phyloP scores from a whole-genome alignment of 2,329 filamentous ascomycete genomes.

The Botrytis hyacinthi region DNA sequence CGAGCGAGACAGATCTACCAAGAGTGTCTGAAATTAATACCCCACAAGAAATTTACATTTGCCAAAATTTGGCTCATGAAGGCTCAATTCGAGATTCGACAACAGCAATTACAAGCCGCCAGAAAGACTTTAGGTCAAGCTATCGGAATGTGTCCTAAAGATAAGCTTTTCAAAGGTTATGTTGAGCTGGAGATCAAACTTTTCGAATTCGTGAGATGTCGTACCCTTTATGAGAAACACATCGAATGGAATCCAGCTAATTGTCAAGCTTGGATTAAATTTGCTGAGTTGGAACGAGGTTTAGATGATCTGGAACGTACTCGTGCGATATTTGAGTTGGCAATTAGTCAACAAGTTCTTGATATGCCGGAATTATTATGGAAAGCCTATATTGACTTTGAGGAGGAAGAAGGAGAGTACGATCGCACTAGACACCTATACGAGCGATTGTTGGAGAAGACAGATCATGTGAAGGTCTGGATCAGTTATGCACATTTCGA shows the following conservation, averaged over 20 bases:
- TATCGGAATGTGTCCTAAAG: slow-evolving; percentile 93
- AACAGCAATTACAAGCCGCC: slow-evolving; percentile 74
- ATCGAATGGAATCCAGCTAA: slow-evolving; percentile 90
- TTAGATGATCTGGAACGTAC: slow-evolving; percentile 87
- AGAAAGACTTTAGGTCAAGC: slow-evolving; percentile 87
- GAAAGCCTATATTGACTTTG: slow-evolving; percentile 99
- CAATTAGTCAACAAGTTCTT: slow-evolving; percentile 74
- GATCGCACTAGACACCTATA: slow-evolving; percentile 79
- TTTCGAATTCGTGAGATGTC: slow-evolving; percentile 89
- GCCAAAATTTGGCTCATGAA: slow-evolving; percentile 95
- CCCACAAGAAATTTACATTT: slow-evolving; percentile 96
- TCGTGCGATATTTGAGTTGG: slow-evolving; percentile 88
- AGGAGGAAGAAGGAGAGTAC: slow-evolving; percentile 92
- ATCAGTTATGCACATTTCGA: slow-evolving; percentile 98
- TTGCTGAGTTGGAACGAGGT: slow-evolving; percentile 87
- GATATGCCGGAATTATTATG: slow-evolving; percentile 98
- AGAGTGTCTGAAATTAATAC: slow-evolving; percentile 81
- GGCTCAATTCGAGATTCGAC: slow-evolving; percentile 88
- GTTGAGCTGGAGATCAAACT: slow-evolving; percentile 89
- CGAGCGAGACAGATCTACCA: slow-evolving; percentile 87
- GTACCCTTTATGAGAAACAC: slow-evolving; percentile 90
- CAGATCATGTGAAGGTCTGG: slow-evolving; percentile 99
- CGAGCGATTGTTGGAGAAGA: slow-evolving; percentile 87
- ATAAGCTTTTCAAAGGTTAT: slow-evolving; percentile 91
- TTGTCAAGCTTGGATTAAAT: slow-evolving; percentile 93